A percentile compares a stretch with the other conserved stretches of the same genome.
Conservation (phyloP, 305 asterid genomes). For the Ajuga reptans region DNA sequence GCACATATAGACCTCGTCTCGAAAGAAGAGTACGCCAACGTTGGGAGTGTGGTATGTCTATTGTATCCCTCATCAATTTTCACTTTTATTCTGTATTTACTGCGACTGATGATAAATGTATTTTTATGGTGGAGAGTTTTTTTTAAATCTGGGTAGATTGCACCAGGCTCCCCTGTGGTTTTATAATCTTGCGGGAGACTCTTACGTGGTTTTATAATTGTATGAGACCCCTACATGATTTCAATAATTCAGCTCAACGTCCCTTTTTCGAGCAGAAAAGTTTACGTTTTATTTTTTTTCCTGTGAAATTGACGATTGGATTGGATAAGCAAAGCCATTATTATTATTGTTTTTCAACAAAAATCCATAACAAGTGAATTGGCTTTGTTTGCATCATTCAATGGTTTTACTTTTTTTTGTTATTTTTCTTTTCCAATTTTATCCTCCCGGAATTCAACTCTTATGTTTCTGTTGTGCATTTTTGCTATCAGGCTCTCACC, state of each 20-base stretch:
- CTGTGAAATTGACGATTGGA: too few relatives aligned
- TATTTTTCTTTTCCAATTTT: background rate
- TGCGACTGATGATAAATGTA: background rate
- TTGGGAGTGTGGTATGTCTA: conserved; percentile 65
- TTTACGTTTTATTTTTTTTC: too few relatives aligned
- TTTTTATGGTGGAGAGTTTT: too few relatives aligned
- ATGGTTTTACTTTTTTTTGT: background rate
- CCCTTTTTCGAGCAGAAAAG: too few relatives aligned
- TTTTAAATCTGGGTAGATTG: too few relatives aligned
- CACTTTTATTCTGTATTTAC: background rate
- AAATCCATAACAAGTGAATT: background rate
- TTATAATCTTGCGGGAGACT: too few relatives aligned
- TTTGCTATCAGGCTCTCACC: conserved; percentile 60
- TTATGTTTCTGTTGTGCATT: background rate
- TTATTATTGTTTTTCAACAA: background rate
- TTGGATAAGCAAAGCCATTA: background rate
- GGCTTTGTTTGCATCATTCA: background rate
- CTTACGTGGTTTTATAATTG: too few relatives aligned
- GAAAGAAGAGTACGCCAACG: conserved; percentile 76
- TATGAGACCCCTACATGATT: too few relatives aligned
- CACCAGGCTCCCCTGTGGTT: too few relatives aligned
- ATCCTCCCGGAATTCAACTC: background rate
- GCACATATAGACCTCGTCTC: conserved; percentile 92
- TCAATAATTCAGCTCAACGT: too few relatives aligned
- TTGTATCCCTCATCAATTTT: background rate